Conservation (phyloP, 805 yeast species). For the Dipodascus geniculatus region DNA sequence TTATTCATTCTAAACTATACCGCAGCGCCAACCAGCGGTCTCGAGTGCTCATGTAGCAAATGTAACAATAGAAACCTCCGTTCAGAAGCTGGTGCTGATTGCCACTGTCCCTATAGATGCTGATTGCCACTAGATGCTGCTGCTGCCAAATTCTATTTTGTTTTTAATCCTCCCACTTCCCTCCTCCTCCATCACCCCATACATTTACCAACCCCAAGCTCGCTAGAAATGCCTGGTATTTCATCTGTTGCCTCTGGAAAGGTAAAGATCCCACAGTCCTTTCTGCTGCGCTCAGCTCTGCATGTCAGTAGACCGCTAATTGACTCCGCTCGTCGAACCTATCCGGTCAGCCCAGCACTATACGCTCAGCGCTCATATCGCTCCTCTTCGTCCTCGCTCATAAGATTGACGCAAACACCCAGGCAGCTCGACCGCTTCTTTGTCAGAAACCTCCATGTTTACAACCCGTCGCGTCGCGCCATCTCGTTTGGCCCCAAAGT, state of each 20-base stretch:
- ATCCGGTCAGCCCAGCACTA: too few species aligned
- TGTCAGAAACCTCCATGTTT: not conserved
- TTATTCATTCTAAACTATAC: not conserved
- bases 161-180: not conserved
- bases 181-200: not conserved
- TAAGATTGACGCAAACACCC: not conserved
- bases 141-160: not conserved
- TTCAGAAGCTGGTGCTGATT: too few species aligned
- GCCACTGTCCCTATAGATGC: too few species aligned
- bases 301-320: not conserved
- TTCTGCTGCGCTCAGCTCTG: not conserved
- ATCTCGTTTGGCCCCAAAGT: not conserved
- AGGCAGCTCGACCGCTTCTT: not conserved
- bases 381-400: too few species aligned
- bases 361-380: too few species aligned
- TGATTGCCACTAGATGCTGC: too few species aligned
- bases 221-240: not conserved
- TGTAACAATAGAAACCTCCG: too few species aligned
- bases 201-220: not conserved
- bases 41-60: too few species aligned
- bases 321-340: not conserved
- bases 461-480: not conserved
- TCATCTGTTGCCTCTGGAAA: not conserved
- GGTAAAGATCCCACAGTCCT: not conserved
- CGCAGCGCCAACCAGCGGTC: too few species aligned